Evolutionary conservation across 2,329 filamentous ascomycete species (phyloP), one percentile per base, ranked within the genome.

Genomic region (Sphaerostilbella broomeana): DNA sequence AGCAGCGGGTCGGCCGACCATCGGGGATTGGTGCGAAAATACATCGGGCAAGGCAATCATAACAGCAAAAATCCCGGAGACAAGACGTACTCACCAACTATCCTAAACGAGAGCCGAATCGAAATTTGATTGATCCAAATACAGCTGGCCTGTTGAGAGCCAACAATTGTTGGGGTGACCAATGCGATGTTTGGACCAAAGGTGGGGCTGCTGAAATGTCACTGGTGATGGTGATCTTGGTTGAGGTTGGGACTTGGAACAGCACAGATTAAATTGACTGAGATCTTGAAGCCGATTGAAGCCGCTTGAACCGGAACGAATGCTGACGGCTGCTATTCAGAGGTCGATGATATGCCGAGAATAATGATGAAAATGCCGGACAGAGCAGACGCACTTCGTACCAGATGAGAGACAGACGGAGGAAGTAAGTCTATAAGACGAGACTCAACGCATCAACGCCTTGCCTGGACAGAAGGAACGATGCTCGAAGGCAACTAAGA

Each of bases 1-100:
- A 20, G 31, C 30, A 9, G 34, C 33, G 41, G 39, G 43, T 48
- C 48, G 45, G 47, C 45, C 33, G 18, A 13, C 35, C 31, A 25
- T 29, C 40, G 32, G 37, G 42, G 36, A 46, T 45, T 49, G 48
- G 42, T 40, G 17, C 26, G 24, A 27, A 32, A 16, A 35, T 20
- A 19, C 40, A 21, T 13, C 12, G 20, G 16, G 22, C 33, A 13
- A 25, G 24, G 24, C 19, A 20, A 34, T 34, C n/a, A n/a, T n/a
- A n/a, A n/a, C n/a, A n/a, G n/a, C n/a, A n/a, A n/a, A n/a, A n/a
- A n/a, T n/a, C n/a, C n/a, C n/a, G n/a, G n/a, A n/a, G n/a, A n/a
- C 13, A 15, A 34, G 34, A 18, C 29, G 29, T n/a, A 42, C 40
- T 42, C 28, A 42, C 40, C 40, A 38, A 33, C 34, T 15, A 34